Percentiles rank a stretch among this genome's conserved stretches.
phyloP scores from a whole-genome alignment of 129 eudicot species.

The Escallonia rubra region DNA sequence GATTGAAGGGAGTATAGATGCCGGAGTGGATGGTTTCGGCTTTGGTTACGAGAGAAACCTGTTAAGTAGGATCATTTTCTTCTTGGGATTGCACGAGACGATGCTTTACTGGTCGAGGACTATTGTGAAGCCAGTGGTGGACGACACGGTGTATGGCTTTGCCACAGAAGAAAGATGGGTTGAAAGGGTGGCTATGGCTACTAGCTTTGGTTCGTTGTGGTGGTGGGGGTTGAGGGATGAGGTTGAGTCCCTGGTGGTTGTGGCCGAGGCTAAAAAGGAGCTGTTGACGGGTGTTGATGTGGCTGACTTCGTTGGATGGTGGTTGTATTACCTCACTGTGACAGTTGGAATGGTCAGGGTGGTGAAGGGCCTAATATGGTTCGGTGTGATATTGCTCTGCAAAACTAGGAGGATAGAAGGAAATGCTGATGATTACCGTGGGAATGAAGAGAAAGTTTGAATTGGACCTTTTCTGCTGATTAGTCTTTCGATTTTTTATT shows the following conservation, averaged over 20 bases:
- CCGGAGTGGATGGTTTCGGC: slow-evolving; percentile 52
- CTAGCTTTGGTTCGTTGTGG: slow-evolving; percentile 65
- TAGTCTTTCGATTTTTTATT: too few species aligned
- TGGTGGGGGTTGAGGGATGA: slow-evolving; percentile 94
- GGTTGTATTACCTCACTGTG: slow-evolving; percentile 78
- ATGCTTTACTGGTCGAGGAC: slow-evolving; percentile 60
- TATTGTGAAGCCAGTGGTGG: slow-evolving; percentile 88
- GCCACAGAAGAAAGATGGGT: slow-evolving; percentile 54
- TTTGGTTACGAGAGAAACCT: slow-evolving; percentile 46
- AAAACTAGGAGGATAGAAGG: slow-evolving; percentile 22
- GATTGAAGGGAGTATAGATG: slow-evolving; percentile 77
- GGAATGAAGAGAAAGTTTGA: slow-evolving; percentile 31
- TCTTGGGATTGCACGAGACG: slow-evolving; percentile 76
- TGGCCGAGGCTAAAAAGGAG: slow-evolving; percentile 56
- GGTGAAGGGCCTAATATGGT: slow-evolving; percentile 53
- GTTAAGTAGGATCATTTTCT: slow-evolving; percentile 40
- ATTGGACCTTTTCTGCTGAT: neutral
- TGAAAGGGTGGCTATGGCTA: slow-evolving; percentile 66
- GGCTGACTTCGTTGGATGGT: slow-evolving; percentile 67
- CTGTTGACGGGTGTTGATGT: slow-evolving; percentile 29
- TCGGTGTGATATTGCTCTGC: slow-evolving; percentile 28
- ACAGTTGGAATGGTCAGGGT: slow-evolving; percentile 63
- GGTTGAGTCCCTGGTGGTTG: slow-evolving; percentile 73
- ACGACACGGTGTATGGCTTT: slow-evolving; percentile 63
- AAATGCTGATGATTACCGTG: neutral